Percentiles rank a stretch among this genome's conserved stretches.
These are phyloP conservation scores for Pseudogymnoascus sp. DNA, from an alignment of 2,329 filamentous ascomycete species.

Conservation along the genomic window DNA sequence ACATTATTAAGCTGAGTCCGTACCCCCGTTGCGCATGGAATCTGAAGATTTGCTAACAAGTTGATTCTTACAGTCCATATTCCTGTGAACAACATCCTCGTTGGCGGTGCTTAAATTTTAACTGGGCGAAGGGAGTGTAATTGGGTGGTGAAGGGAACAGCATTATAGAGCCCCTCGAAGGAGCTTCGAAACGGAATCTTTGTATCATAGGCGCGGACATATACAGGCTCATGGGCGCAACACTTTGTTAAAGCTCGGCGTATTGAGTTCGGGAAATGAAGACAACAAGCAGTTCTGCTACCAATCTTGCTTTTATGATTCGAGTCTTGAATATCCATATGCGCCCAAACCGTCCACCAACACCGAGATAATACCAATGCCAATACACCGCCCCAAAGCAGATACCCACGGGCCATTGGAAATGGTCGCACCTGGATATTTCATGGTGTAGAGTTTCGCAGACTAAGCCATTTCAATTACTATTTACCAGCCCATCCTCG, in stretches of 20 bases:
- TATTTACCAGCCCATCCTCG: constrained; percentile 1
- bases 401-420: not conserved
- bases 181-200: constrained; percentile 5
- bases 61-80: constrained; percentile 36
- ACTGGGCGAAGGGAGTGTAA: constrained; percentile 1
- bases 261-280: constrained; percentile 8
- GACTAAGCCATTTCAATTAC: not conserved
- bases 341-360: not conserved
- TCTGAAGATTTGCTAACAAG: not conserved
- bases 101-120: constrained; percentile 28
- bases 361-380: not conserved
- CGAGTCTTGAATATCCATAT: not conserved
- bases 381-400: not conserved
- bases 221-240: constrained; percentile 6
- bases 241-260: constrained; percentile 7
- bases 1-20: constrained; percentile 41
- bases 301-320: constrained; percentile 8
- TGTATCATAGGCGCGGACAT: constrained; percentile 6
- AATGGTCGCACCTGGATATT: not conserved
- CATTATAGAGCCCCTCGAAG: constrained; percentile 2
- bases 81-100: constrained; percentile 45
- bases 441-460: not conserved
- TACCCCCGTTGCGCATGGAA: constrained; percentile 3
- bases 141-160: constrained; percentile 4
- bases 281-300: constrained; percentile 7